phyloP scores from a whole-genome alignment of 495 filamentous ascomycete genomes.

The Penicillium paradoxum region DNA sequence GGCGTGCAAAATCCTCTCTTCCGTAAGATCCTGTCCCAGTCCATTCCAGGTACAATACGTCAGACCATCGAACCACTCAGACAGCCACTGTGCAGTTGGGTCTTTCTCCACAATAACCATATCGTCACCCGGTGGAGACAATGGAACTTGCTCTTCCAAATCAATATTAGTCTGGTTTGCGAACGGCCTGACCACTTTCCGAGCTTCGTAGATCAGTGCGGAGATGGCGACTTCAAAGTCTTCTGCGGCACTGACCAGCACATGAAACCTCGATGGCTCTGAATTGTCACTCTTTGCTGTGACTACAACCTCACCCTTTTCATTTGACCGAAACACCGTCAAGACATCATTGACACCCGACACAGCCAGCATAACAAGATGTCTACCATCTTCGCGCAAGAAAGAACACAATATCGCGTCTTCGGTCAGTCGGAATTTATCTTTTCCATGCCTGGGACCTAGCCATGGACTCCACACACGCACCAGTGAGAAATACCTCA shows the following conservation, averaged over 20 bases:
- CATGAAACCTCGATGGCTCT: slow-evolving; percentile 47
- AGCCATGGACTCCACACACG: slow-evolving; percentile 83
- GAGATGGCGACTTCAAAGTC: slow-evolving; percentile 73
- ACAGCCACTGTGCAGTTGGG: slow-evolving; percentile 63
- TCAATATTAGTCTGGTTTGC: slow-evolving; percentile 1
- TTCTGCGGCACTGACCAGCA: slow-evolving; percentile 68
- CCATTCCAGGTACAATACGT: slow-evolving; percentile 91
- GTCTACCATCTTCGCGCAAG: slow-evolving; percentile 63
- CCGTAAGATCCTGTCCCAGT: slow-evolving; percentile 74
- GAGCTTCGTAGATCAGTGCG: slow-evolving; percentile 80
- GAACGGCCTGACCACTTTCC: slow-evolving; percentile 55
- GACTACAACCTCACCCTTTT: slow-evolving; percentile 60
- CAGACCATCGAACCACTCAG: slow-evolving; percentile 85
- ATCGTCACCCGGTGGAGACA: slow-evolving; percentile 38
- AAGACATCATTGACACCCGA: slow-evolving; percentile 70
- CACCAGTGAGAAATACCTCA: slow-evolving; percentile 71
- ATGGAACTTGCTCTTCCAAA: slow-evolving; percentile 11
- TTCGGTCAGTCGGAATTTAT: slow-evolving; percentile 59
- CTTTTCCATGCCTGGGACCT: slow-evolving; percentile 75
- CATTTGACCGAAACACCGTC: slow-evolving; percentile 63
- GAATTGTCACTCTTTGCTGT: slow-evolving; percentile 66
- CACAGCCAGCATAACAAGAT: slow-evolving; percentile 77
- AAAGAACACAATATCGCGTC: slow-evolving; percentile 82
- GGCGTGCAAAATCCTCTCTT: slow-evolving; percentile 71
- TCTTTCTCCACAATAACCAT: slow-evolving; percentile 41